Conservation (phyloP, 768 basidiomycete genomes). For the Aureoboletus auriporus region DNA sequence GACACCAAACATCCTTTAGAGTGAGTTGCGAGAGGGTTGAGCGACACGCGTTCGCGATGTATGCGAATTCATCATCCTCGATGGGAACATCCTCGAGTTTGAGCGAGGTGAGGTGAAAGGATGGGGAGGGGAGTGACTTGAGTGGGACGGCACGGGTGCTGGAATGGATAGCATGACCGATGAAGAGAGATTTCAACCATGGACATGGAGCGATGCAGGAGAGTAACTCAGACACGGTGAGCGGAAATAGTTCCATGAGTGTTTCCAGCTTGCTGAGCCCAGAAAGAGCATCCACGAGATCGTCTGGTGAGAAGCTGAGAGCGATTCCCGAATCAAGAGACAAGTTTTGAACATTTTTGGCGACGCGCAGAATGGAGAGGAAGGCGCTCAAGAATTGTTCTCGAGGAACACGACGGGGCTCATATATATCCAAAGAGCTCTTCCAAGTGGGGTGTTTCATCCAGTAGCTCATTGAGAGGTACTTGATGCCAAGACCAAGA, state of each 20-base stretch:
- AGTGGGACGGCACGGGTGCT: background rate
- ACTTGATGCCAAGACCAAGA: constrained; percentile 5
- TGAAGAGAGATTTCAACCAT: constrained; percentile 5
- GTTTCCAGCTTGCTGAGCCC: constrained; percentile 1
- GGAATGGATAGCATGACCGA: background rate
- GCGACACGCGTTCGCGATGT: constrained; percentile 2
- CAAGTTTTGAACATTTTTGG: constrained; percentile 2
- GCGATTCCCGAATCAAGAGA: background rate
- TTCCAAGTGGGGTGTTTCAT: constrained; percentile 6
- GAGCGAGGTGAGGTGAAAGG: constrained; percentile 4
- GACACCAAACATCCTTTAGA: background rate
- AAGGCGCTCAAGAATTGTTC: constrained; percentile 1
- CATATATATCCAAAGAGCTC: too few species aligned
- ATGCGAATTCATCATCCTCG: constrained; percentile 10
- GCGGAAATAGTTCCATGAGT: background rate
- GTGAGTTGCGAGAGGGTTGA: constrained; percentile 5
- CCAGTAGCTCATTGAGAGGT: constrained; percentile 6
- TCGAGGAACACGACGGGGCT: too few species aligned
- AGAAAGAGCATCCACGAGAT: background rate
- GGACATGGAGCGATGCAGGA: constrained; percentile 6
- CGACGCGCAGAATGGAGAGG: constrained; percentile 2
- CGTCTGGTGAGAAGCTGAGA: background rate
- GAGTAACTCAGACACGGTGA: background rate
- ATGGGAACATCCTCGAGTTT: background rate
- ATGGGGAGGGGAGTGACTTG: background rate